Evolutionary conservation across 2,329 filamentous ascomycete genomes (phyloP).

Genomic region (Shiraia bambusicola): DNA sequence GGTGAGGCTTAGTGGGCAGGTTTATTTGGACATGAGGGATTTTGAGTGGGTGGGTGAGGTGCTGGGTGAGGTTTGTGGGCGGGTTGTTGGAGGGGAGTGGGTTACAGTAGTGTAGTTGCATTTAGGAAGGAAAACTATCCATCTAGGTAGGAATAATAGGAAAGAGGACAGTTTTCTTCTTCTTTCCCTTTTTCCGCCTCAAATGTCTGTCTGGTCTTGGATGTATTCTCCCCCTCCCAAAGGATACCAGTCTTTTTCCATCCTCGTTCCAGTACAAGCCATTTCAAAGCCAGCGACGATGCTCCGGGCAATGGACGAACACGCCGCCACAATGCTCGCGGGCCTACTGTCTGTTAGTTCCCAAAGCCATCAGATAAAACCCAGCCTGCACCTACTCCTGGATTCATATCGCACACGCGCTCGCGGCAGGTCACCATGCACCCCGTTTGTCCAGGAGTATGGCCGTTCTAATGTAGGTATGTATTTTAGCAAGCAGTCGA

Average conservation of each 20-base stretch:
- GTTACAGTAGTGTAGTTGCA: background rate
- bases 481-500: background rate
- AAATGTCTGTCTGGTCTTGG: no score
- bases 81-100: conserved; percentile 52
- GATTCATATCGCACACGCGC: conserved; percentile 14
- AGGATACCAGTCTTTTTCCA: no score
- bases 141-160: no score
- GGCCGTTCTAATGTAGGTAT: conserved; percentile 14
- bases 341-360: no score
- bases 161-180: no score
- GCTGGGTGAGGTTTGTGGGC: conserved; percentile 59
- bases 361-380: no score
- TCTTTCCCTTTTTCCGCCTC: no score
- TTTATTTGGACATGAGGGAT: conserved; percentile 78
- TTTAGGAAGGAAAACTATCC: no score
- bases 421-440: conserved; percentile 17
- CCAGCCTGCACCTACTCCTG: conserved; percentile 3
- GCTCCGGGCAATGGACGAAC: background rate
- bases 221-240: no score
- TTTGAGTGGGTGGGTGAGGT: conserved; percentile 69
- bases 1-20: conserved; percentile 74
- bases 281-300: conserved; percentile 4
- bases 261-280: conserved; percentile 1
- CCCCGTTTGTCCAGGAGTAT: conserved; percentile 9
- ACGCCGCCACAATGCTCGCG: no score